Base-by-base conservation (phyloP, 2,329 filamentous ascomycete genomes). In the Verticillium klebahnii region DNA sequence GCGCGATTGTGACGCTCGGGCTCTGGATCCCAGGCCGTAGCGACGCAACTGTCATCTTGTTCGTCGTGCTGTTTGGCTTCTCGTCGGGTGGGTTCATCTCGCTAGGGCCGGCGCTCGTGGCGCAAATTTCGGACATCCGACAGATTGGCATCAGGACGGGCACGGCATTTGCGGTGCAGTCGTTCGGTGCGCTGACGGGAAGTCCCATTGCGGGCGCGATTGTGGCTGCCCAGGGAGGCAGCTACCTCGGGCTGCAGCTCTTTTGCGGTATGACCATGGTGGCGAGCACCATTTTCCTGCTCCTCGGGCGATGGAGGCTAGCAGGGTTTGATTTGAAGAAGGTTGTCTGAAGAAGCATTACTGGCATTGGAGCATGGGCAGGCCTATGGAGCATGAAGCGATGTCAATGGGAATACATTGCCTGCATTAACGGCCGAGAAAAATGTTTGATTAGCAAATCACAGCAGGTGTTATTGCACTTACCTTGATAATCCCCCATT, bases 171-270 rank as follows among this genome's bases (percentile, higher is more conserved):
- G 66, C 67, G 40, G 60, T 64, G 14, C 61, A 62, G 34, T 66
- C 68, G 75, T 71, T 85, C 77, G 6, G 82, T 78, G 54, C 83
- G 78, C 67, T 85, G 76, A 64, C 83, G 29, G 67, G 71, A 17
- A 85, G 45, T 72, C 76, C 52, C 75, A 82, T 62, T 78, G 78
- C 67, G 78, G 71, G 83, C 3, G 64, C 64, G 25, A 67, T 70
- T 15, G 17, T 66, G 3, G 63, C 63, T 15, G 63, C 74, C 4
- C 79, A 84, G 66, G 63, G 81, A 54, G 87, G 86, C 3, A 72
- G 72, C 8, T 90, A 83, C 64, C 74, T 83, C 25, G 83, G 84
- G 2, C 67, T 91, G 64, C 86, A 90, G 74, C 75, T 91, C 2
- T 92, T 90, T 69, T 82, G 83, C 56, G 89, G 89, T 1, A 73